phyloP scores from a whole-genome alignment of 306 rosid species.

The Trichosanthes cucumerina region DNA sequence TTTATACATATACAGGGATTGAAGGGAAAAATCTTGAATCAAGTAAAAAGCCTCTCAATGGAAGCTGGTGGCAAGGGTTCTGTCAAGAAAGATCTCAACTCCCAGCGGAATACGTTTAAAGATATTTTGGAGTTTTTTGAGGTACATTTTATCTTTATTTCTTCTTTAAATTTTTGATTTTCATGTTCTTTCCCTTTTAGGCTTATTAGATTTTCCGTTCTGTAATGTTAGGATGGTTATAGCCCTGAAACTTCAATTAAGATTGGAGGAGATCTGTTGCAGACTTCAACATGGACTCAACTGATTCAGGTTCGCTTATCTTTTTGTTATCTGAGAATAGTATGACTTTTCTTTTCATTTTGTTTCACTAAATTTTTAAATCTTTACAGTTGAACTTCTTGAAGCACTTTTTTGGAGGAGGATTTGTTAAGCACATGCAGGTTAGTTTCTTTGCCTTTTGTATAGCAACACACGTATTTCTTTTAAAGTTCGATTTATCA shows the following conservation, averaged over 20 bases:
- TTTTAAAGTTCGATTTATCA: background rate
- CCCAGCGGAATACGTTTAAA: constrained; percentile 68
- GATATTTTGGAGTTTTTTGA: constrained; percentile 72
- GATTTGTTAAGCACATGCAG: constrained; percentile 92
- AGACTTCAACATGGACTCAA: constrained; percentile 70
- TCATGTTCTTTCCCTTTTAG: background rate
- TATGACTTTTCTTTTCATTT: background rate
- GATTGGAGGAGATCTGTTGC: constrained; percentile 64
- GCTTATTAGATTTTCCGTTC: constrained; percentile 14
- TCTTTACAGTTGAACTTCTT: constrained; percentile 59
- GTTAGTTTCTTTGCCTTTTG: constrained; percentile 26
- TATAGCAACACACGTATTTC: background rate
- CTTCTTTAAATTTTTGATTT: background rate
- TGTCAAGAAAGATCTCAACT: constrained; percentile 75
- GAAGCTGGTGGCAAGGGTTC: constrained; percentile 97
- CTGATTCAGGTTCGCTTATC: constrained; percentile 53
- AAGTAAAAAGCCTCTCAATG: constrained; percentile 57
- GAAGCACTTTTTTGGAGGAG: constrained; percentile 86
- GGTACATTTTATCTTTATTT: constrained; percentile 28
- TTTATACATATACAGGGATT: constrained; percentile 57
- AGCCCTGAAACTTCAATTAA: constrained; percentile 65
- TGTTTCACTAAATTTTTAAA: background rate
- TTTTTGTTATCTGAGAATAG: background rate
- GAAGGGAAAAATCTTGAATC: constrained; percentile 66
- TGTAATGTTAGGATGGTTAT: constrained; percentile 46